phyloP scores from a whole-genome alignment of 345 rosid species.

The Hibiscus trionum region DNA sequence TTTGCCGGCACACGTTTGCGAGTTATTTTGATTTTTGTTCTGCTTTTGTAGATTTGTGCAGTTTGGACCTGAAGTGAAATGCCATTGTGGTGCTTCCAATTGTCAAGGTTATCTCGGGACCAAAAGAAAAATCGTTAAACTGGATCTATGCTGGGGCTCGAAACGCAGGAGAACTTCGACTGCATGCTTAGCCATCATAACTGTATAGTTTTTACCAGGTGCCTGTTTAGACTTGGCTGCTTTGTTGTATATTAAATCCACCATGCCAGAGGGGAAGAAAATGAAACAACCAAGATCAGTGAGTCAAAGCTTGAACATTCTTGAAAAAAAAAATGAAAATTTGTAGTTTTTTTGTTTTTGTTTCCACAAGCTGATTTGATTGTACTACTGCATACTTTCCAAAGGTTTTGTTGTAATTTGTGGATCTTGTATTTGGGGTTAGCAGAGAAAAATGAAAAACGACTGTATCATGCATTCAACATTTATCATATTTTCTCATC shows the following conservation, averaged over 20 bases:
- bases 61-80: conserved; percentile 86
- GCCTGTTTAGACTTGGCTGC: background rate
- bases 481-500: background rate
- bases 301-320: background rate
- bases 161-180: conserved; percentile 72
- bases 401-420: background rate
- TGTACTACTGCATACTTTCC: background rate
- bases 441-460: background rate
- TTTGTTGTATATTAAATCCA: conserved; percentile 10
- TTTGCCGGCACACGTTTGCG: background rate
- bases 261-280: background rate
- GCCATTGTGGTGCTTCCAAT: conserved; percentile 68
- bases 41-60: conserved; percentile 63
- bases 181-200: conserved; percentile 27
- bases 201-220: conserved; percentile 15
- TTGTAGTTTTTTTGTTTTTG: background rate
- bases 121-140: conserved; percentile 47
- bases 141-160: conserved; percentile 72
- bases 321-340: background rate
- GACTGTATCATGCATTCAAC: background rate
- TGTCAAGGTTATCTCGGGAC: conserved; percentile 81
- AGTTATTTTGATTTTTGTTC: background rate
- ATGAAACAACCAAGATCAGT: background rate
- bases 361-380: background rate
- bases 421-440: background rate